Base-by-base conservation (phyloP, 2,329 filamentous ascomycete genomes). In the Colletotrichum liaoningense region DNA sequence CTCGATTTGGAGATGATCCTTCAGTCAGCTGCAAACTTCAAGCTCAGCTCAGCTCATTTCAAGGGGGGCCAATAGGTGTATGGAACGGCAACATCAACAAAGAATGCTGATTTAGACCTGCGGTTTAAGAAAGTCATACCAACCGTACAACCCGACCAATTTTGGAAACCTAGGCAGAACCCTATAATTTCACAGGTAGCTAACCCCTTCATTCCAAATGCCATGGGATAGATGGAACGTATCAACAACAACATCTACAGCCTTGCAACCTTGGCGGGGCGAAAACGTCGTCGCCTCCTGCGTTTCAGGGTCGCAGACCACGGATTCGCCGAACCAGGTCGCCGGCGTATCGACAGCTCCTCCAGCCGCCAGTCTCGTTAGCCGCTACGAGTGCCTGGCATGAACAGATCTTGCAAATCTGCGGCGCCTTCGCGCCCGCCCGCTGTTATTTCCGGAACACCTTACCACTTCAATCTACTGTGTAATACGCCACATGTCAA, bases 391-490 rank as follows among this genome's bases (percentile, higher is more conserved):
- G 63, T 26, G 35, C 16, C 54, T 49, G 54, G 22, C 42, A 42
- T 54, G 22, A 19, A 56, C 38, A 30, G 42, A 62, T 67, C 58
- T 69, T 26, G 52, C 33, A 42, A 68, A 42, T 35, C 30, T 28
- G 38, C 26, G 46, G 49, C 58, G 38, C 58, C 42, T 54, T 59
- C 52, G 57, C 58, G 52, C 64, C 57, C 49, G 28, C 57, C 35
- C 65, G 38, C 65, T 72, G 52, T 69, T 72, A 69, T 63, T 72
- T 24, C 58, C 35, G 65, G 63, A 28, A 19, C 54, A 58, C 14
- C 54, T 38, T 52, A 19, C 52, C 63, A 42, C 38, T 14, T 19
- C 16, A 33, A 42, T 26, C 28, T 65, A 33, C 30, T 33, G 30
- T 33, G 30, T 33, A 33, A 33, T 33, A 30, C 64, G 64, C 69